Base-by-base conservation (phyloP, 345 rosid species). In the Zanthoxylum bungeanum region DNA sequence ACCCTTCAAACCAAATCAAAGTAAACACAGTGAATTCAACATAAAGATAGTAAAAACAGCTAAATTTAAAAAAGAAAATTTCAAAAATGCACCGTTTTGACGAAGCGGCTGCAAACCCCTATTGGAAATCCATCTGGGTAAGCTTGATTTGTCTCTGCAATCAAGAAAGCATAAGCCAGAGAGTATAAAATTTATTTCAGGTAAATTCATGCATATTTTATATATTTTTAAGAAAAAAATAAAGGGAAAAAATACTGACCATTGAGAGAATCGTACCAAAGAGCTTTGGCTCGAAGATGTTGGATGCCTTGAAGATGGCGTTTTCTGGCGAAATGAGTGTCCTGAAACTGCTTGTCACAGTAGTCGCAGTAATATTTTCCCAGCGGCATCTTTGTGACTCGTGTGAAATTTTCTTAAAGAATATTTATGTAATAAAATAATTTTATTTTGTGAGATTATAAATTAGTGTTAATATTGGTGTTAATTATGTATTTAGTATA, bases 341-440 rank as follows among this genome's bases (percentile, higher is more conserved):
- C 98, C 62, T 85, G 97, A 81, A 94, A 92, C 64, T 94, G 87
- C 73, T 94, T 94, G 33, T 92, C 97, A 83, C 98, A 94, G 81
- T 94, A 94, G 37, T 94, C 97, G 51, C 97, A 94, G 82, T 86
- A 81, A 64, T 92, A 92, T 66, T 90, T 90, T 19, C 92, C 95
- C 67, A 84, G 10, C 64, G 91, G 89, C 98, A 92, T 60, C 22
- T 49, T 30, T 25, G 6, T 25, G 16, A 25, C 6, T 39, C 14
- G 16, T n/a, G 25, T 56, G 33, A 25, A 12, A 28, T 56, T 28
- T 11, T 30, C 40, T n/a, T n/a, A n/a, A n/a, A n/a, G n/a, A n/a
- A n/a, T n/a, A n/a, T n/a, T n/a, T n/a, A n/a, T n/a, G n/a, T n/a
- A n/a, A n/a, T n/a, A n/a, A n/a, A n/a, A n/a, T n/a, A n/a, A n/a